A percentile compares a stretch with the other conserved stretches of the same genome.
Conservation (phyloP, 2,329 filamentous ascomycete species). For the Colletotrichum sidae region DNA sequence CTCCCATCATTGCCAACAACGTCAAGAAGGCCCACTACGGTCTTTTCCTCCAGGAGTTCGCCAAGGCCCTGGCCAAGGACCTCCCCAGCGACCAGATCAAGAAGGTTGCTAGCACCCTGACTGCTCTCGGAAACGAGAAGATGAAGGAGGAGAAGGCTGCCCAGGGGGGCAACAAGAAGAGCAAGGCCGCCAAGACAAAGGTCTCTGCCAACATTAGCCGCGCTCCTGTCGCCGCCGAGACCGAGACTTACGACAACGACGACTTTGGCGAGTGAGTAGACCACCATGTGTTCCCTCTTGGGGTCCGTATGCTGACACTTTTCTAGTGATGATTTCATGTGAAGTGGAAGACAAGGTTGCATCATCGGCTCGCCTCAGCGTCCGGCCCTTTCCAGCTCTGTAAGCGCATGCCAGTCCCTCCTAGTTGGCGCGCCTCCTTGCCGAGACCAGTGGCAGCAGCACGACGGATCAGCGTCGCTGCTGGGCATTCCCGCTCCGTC, state of each 20-base stretch:
- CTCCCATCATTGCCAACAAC: slow-evolving; percentile 80
- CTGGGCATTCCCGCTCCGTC: slow-evolving; percentile 13
- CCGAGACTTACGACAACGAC: slow-evolving; percentile 83
- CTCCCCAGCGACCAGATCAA: slow-evolving; percentile 94
- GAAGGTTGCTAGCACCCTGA: slow-evolving; percentile 89
- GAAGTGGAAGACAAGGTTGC: slow-evolving; percentile 51
- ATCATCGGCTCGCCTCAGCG: slow-evolving; percentile 32
- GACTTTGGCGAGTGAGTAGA: slow-evolving; percentile 82
- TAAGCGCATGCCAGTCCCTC: slow-evolving; percentile 19
- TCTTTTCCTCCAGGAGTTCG: slow-evolving; percentile 90
- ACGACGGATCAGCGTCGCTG: slow-evolving; percentile 2
- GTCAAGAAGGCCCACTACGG: slow-evolving; percentile 90
- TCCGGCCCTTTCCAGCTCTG: slow-evolving; percentile 13
- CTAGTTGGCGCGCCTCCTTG: slow-evolving; percentile 19
- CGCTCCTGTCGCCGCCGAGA: slow-evolving; percentile 71
- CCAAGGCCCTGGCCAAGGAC: slow-evolving; percentile 87
- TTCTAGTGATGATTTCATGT: slow-evolving; percentile 78
- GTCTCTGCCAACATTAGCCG: slow-evolving; percentile 78
- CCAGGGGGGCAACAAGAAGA: slow-evolving; percentile 96
- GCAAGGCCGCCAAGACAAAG: slow-evolving; percentile 97
- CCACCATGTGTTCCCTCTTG: not conserved
- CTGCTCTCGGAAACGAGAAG: slow-evolving; percentile 95
- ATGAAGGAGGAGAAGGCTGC: slow-evolving; percentile 97
- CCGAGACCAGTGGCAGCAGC: slow-evolving; percentile 20
- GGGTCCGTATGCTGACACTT: slow-evolving; percentile 38